Evolutionary conservation across 2,329 filamentous ascomycete genomes (phyloP), one percentile per base, ranked within the genome.

Genomic region (Ambrosiella beaveri): DNA sequence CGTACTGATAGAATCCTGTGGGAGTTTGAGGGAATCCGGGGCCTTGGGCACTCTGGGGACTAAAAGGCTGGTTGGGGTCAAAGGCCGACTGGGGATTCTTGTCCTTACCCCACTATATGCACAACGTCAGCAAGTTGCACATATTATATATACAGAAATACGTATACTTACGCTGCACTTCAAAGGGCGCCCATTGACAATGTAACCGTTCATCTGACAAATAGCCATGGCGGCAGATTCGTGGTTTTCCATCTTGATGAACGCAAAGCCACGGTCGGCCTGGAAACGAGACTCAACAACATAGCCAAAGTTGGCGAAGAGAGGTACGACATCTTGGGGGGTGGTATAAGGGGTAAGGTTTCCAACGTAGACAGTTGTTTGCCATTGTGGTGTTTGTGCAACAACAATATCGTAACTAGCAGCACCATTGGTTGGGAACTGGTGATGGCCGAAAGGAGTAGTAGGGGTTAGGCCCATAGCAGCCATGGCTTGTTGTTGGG

Each of bases 151-250:
- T 27, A 27, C 19, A n/a, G 9, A 17, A 17, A 8, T 19, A 13
- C 7, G 4, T 47, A 35, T 61, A 85, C 91, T 75, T 85, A 97
- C 91, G 71, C 91, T 97, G 79, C 93, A 98, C 79, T 98, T 98
- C 65, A 98, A 73, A 57, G 93, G 93, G 64, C 93, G 84, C 56
- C 93, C 93, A 66, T 98, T 96, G 65, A 98, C 91, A 64, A 96
- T 94, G 75, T 97, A 98, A 38, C 91, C 91, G 66, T 91, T 97
- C 67, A 98, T 79, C 69, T 97, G 90, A 73, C 93, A 98, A 67
- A 98, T 98, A 39, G 90, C 89, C 86, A 95, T 95, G 57, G 93
- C 90, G 2, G 93, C 93, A 67, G 96, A 96, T 74, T 98, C 93
- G 67, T 98, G 93, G 6, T 84, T 86, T 69, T 98, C 93, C 90